phyloP scores from a whole-genome alignment of 2,329 filamentous ascomycete species.

The Microcyclosporella mali region DNA sequence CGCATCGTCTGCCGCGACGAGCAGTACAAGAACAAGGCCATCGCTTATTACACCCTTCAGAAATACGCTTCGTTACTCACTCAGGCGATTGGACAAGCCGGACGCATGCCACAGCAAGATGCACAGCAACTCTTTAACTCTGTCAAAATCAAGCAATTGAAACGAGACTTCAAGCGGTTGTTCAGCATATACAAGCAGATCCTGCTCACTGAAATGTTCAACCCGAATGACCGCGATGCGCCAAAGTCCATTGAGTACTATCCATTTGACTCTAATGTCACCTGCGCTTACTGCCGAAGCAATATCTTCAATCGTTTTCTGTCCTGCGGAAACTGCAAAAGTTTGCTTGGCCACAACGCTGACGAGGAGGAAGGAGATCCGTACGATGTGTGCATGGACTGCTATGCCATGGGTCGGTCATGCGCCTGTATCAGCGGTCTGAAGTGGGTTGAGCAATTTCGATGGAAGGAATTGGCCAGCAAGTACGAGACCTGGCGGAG shows the following conservation, averaged over 20 bases:
- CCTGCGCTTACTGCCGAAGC: conserved; percentile 88
- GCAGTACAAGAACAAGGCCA: conserved; percentile 98
- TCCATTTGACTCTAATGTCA: conserved; percentile 82
- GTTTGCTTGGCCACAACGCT: conserved; percentile 54
- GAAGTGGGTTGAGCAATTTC: conserved; percentile 88
- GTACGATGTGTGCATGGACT: conserved; percentile 97
- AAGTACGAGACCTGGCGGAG: conserved; percentile 79
- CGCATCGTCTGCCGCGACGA: conserved; percentile 92
- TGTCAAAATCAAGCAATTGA: conserved; percentile 61
- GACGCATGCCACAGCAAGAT: conserved; percentile 32
- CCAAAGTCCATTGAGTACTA: conserved; percentile 67
- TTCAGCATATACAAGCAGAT: conserved; percentile 73
- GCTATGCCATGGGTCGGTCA: conserved; percentile 93
- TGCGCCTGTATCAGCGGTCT: conserved; percentile 82
- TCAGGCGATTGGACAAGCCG: conserved; percentile 50
- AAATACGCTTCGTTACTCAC: conserved; percentile 63
- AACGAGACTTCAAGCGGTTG: conserved; percentile 73
- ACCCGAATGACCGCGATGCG: conserved; percentile 49
- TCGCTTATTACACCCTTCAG: conserved; percentile 77
- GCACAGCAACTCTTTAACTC: conserved; percentile 30
- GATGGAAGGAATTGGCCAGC: conserved; percentile 68
- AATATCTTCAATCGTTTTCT: conserved; percentile 98
- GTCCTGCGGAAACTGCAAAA: conserved; percentile 79
- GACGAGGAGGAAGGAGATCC: conserved; percentile 63
- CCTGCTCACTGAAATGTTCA: conserved; percentile 80